Conservation (phyloP, 1,284 basidiomycete species). For the Ceratobasidium sp. region DNA sequence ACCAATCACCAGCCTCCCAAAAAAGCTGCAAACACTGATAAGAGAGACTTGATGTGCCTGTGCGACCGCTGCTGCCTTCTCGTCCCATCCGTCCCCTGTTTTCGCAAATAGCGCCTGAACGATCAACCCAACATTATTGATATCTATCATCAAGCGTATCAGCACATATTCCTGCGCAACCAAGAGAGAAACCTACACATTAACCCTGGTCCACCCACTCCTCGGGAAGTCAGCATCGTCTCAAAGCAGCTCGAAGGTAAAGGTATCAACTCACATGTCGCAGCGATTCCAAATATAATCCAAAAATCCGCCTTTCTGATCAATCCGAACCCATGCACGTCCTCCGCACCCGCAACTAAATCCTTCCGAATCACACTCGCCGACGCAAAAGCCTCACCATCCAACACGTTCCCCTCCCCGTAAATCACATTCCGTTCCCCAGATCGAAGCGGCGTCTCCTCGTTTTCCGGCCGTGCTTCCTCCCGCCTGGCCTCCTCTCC, state of each 20-base stretch:
- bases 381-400: constrained; percentile 22
- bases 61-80: constrained; percentile 74
- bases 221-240: constrained; percentile 6
- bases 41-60: constrained; percentile 90
- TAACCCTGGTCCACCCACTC: constrained; percentile 89
- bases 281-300: constrained; percentile 79
- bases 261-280: constrained; percentile 64
- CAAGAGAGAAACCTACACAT: constrained; percentile 73
- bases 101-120: constrained; percentile 85
- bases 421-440: constrained; percentile 16
- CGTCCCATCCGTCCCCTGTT: constrained; percentile 72
- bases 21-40: constrained; percentile 87
- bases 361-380: not conserved
- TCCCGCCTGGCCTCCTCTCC: constrained; percentile 7
- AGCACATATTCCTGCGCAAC: not conserved
- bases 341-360: constrained; percentile 38
- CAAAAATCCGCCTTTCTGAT: constrained; percentile 74
- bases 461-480: constrained; percentile 1
- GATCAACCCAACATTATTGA: constrained; percentile 95
- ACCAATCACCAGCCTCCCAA: constrained; percentile 85
- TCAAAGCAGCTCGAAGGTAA: constrained; percentile 8
- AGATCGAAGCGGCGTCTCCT: constrained; percentile 55
- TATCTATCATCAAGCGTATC: constrained; percentile 65
- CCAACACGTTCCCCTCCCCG: constrained; percentile 22
- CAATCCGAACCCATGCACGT: constrained; percentile 67